Conservation (phyloP, 2,329 filamentous ascomycete species). For the Scedosporium dehoogii region DNA sequence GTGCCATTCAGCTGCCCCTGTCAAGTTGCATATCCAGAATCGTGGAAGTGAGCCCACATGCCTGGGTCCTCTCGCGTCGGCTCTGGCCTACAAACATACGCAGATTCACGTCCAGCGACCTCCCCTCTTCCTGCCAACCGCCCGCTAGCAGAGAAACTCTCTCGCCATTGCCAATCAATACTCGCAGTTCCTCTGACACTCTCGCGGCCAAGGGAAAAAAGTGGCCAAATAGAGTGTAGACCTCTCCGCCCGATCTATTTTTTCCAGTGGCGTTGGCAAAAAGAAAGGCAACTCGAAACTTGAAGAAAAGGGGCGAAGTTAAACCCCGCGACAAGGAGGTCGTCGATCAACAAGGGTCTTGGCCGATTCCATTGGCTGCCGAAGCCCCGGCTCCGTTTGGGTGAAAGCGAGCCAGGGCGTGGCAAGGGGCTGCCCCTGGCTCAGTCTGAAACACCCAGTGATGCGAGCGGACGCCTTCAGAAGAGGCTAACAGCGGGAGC, state of each 20-base stretch:
- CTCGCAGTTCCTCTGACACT: neutral
- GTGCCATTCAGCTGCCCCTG: neutral
- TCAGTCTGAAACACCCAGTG: neutral
- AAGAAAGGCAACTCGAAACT: constrained; percentile 1
- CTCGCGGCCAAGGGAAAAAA: neutral
- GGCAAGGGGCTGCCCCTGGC: neutral
- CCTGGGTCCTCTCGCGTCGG: neutral
- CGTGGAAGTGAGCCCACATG: neutral
- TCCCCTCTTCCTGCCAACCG: neutral
- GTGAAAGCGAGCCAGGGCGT: neutral
- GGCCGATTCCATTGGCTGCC: neutral
- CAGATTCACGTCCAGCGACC: neutral
- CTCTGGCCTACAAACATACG: neutral
- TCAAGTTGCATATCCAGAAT: neutral
- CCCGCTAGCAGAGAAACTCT: neutral
- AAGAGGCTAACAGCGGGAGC: neutral
- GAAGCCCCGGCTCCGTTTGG: neutral
- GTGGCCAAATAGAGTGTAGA: neutral
- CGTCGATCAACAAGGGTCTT: neutral
- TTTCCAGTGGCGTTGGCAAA: neutral
- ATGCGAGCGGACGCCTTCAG: neutral
- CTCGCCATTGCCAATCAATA: neutral
- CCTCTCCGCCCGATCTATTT: neutral
- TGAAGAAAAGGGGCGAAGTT: constrained; percentile 1
- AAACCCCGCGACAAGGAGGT: constrained; percentile 3